These are phyloP conservation scores for Phymatotrichopsis omnivora DNA, from an alignment of 2,329 filamentous ascomycete genomes.

Conservation along the genomic window DNA sequence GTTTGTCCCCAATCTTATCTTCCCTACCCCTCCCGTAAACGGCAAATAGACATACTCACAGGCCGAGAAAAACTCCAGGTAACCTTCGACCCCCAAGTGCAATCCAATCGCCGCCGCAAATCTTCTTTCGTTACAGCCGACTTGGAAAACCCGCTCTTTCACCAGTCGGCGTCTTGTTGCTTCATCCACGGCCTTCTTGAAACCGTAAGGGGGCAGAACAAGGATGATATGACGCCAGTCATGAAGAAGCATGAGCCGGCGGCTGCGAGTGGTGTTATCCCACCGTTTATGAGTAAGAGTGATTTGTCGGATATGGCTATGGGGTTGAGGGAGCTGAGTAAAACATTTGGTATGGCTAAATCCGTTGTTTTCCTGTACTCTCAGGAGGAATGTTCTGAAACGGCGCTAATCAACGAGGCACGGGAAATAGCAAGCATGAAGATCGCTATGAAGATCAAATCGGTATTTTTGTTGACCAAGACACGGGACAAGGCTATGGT, in stretches of 20 bases:
- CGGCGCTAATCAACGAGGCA: background rate
- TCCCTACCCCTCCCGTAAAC: too few relatives aligned
- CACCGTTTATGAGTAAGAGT: constrained; percentile 82
- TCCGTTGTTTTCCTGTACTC: background rate
- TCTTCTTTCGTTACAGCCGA: constrained; percentile 52
- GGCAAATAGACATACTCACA: too few relatives aligned
- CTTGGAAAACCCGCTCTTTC: constrained; percentile 4
- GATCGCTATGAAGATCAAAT: constrained; percentile 69
- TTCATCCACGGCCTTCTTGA: constrained; percentile 57
- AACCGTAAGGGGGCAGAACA: constrained; percentile 35
- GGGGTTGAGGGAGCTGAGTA: constrained; percentile 82
- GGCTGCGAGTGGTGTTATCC: constrained; percentile 31
- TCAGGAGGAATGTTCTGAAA: background rate
- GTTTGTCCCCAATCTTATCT: too few relatives aligned
- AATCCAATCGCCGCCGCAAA: constrained; percentile 49
- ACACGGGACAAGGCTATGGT: constrained; percentile 77
- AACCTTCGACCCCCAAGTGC: constrained; percentile 51
- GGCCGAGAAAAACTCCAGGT: too few relatives aligned
- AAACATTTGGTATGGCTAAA: constrained; percentile 35
- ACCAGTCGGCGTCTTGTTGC: constrained; percentile 39
- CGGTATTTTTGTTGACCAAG: constrained; percentile 83
- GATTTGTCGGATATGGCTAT: constrained; percentile 95
- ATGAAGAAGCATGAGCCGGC: constrained; percentile 29
- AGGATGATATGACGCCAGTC: constrained; percentile 18
- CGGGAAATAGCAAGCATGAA: constrained; percentile 46